Evolutionary conservation across 2,329 filamentous ascomycete species (phyloP), one percentile per base, ranked within the genome.

Genomic region (Aspergillus sp.): DNA sequence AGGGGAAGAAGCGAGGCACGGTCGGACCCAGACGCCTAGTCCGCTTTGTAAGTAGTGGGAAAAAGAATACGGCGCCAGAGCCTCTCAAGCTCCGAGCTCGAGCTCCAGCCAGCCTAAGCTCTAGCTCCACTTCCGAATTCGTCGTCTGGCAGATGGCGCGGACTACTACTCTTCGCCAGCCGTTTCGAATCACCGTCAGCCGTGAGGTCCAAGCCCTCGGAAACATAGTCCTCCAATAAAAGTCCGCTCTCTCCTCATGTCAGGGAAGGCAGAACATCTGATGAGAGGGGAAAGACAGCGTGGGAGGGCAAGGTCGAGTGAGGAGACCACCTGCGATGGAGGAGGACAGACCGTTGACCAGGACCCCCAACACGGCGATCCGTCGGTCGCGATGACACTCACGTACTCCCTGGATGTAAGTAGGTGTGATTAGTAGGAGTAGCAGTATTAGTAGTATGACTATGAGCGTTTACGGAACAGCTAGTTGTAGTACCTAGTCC

Each of bases 121-220:
- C 49, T 21, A 57, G 32, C 54, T 57, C 48, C 58, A 52, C 36
- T 60, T 57, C 58, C 58, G 5, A 51, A 41, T 60, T 57, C 19
- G 58, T 57, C 58, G 52, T 15, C 58, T 27, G 41, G 56, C 55
- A 58, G 62, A 41, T 47, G 19, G 21, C 44, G 44, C 57, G 58
- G 58, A 51, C 39, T 56, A 32, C 30, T 49, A 63, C 56, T 41
- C 54, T 6, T 36, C 32, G 10, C 61, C 55, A 56, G 58, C 52
- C 23, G 58, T 61, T 60, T 60, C 49, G 48, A 58, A 38, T 36
- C 54, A 39, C 38, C 36, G 42, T 50, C 30, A 30, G 23, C 23
- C 27, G 36, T 21, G 64, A 62, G 65, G 64, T 54, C 64, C 62
- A 65, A 66, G 65, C 65, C 66, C 65, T 62, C 64, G 64, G 65